Evolutionary conservation across 768 basidiomycete species (phyloP).

Genomic region (Mrakia gelida): DNA sequence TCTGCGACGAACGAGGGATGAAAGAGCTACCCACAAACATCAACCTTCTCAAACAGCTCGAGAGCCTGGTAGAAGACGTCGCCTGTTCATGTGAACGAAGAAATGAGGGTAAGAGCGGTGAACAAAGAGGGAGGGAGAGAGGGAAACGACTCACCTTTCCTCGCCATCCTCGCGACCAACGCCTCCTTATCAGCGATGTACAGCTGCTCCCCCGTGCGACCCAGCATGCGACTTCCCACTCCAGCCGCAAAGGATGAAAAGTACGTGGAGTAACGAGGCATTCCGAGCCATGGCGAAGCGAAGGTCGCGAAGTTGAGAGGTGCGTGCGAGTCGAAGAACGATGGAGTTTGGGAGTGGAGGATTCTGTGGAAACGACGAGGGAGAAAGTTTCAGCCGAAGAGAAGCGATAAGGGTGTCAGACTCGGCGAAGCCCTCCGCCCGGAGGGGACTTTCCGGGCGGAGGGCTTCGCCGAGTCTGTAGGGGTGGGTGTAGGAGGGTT

Average conservation of each 20-base stretch:
- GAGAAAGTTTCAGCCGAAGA: not conserved
- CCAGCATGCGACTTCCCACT: conserved; percentile 66
- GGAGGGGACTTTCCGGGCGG: too few species aligned
- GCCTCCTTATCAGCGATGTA: conserved; percentile 69
- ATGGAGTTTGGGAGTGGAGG: conserved; percentile 50
- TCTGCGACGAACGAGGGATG: not conserved
- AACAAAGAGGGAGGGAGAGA: conserved; percentile 40
- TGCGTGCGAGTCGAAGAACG: conserved; percentile 64
- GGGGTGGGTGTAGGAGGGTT: too few species aligned
- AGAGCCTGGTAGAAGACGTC: conserved; percentile 10
- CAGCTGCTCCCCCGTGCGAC: conserved; percentile 75
- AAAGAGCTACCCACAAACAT: not conserved
- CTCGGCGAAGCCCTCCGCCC: too few species aligned
- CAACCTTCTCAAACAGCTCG: not conserved
- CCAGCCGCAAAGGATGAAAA: conserved; percentile 60
- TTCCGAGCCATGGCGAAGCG: conserved; percentile 76
- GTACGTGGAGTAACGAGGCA: conserved; percentile 59
- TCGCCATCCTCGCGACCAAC: conserved; percentile 53
- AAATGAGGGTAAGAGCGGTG: not conserved
- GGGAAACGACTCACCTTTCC: conserved; percentile 34
- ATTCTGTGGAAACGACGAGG: not conserved
- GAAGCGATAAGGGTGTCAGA: too few species aligned
- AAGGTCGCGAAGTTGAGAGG: conserved; percentile 80
- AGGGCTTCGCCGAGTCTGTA: too few species aligned
- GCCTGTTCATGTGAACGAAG: not conserved